Conservation (phyloP, 208 protist species). For the Strigomonas culicis region DNA sequence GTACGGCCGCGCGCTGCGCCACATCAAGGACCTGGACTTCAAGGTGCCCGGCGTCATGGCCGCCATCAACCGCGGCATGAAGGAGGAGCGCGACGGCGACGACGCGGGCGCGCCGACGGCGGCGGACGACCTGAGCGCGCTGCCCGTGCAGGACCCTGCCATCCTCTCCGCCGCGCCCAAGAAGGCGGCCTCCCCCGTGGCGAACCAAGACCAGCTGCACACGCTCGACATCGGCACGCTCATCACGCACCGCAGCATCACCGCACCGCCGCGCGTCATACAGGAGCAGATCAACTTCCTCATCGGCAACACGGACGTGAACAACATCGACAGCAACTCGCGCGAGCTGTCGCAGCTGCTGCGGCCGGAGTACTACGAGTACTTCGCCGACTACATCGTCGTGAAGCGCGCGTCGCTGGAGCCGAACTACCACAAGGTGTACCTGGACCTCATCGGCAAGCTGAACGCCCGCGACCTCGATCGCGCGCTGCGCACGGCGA, state of each 20-base stretch:
- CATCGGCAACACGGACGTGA: constrained; percentile 87
- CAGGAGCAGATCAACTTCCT: constrained; percentile 92
- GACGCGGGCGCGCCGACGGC: constrained; percentile 23
- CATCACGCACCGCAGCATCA: constrained; percentile 67
- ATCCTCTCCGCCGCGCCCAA: constrained; percentile 41
- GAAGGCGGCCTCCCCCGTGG: constrained; percentile 12
- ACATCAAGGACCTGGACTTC: constrained; percentile 85
- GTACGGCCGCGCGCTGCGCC: constrained; percentile 77
- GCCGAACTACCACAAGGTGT: constrained; percentile 97
- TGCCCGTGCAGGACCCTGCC: constrained; percentile 58
- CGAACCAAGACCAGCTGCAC: constrained; percentile 51
- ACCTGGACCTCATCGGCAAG: constrained; percentile 82
- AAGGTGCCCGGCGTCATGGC: constrained; percentile 88
- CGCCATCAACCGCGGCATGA: constrained; percentile 80
- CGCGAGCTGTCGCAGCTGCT: constrained; percentile 75
- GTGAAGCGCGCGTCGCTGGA: constrained; percentile 97
- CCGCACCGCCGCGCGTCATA: constrained; percentile 78
- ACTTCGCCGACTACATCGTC: constrained; percentile 97
- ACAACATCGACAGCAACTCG: constrained; percentile 82
- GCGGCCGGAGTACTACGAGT: constrained; percentile 85
- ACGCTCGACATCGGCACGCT: constrained; percentile 83
- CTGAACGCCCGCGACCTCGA: constrained; percentile 84
- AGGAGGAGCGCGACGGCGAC: constrained; percentile 54
- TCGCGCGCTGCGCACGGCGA: constrained; percentile 72
- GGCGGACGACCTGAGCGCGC: constrained; percentile 19